Evolutionary conservation across 164 flowering plant genomes (phyloP), one percentile per base, ranked within the genome.

Genomic region (Litsea cubeba): DNA sequence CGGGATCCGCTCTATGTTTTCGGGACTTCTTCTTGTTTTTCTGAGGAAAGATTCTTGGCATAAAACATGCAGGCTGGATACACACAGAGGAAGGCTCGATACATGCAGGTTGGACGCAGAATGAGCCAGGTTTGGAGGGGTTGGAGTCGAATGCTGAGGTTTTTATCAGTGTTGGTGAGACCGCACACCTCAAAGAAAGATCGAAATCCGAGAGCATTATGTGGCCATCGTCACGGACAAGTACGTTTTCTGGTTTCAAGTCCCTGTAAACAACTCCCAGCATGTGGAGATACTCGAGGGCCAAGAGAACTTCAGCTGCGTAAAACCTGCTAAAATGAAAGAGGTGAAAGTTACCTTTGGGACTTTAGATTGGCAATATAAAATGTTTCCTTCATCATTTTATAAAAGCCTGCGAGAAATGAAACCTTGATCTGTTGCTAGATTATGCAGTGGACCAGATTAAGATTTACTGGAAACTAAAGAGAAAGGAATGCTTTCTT

Each of bases 161-260:
- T 75, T 70, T 83, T 64, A 91, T 84, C 40, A 91, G 83, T 51
- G 93, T 91, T 5, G 96, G 96, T 68, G 91, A 89, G 64, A 88
- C 92, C 26, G 88, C 78, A 73, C 96, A 91, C 78, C 91, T 81
- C 24, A 89, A 75, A 32, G 96, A 88, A 71, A 91, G 93, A 77
- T 91, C 94, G 71, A 89, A 91, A 72, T 91, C 95, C n/a, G 91
- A 86, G 40, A 91, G 93, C 95, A 91, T 91, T 66, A 91, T 91
- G 87, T 91, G 95, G 77, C 93, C 92, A 76, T 90, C 94, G 46
- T 91, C 96, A 51, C 92, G 91, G 30, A 90, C 92, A 49, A 91
- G 83, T 22, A 91, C 94, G 72, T 91, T 91, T 79, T 91, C 96
- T 23, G 96, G 96, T 85, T 91, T 91, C 63, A 91, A 75, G 80